Evolutionary conservation across 2,329 filamentous ascomycete genomes (phyloP), one percentile per base, ranked within the genome.

Genomic region (Alternaria sp.): DNA sequence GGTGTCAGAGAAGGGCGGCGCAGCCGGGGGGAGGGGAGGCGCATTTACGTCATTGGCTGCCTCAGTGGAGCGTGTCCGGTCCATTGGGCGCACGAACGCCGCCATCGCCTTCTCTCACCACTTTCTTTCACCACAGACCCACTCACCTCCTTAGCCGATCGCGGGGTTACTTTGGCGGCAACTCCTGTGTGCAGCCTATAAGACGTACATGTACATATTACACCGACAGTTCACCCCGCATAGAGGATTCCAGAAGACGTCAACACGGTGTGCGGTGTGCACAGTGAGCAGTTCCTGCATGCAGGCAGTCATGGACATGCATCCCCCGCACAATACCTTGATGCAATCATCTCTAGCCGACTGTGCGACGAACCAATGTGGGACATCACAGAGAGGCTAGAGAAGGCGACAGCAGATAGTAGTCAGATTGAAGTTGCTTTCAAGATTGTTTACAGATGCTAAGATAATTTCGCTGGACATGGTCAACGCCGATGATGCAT

Each of bases 1-100:
- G 71, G 62, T 74, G 72, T 71, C 72, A 69, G 53, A 64, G 63
- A 65, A 59, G 65, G 59, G 65, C 58, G 54, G 57, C 60, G 59
- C 54, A 38, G 59, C 52, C 28, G 28, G 28, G 55, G 55, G 59
- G 64, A 53, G 45, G 63, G 54, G 51, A 54, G 48, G 57, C 62
- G 57, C 41, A 32, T 53, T 57, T 66, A 73, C 70, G 69, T 71
- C 68, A 70, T 67, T 71, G 65, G 63, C 53, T 63, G 58, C 34
- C 40, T 18, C 43, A 25, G 51, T 50, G 57, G 52, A 59, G 57
- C 59, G 65, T 63, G 65, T 50, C 57, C 57, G 16, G 48, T 48
- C 52, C 12, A 65, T 65, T 67, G 63, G 65, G 16, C 44, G 54
- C 41, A 32, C 54, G 34, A 41, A 52, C 34, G 36, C 49, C 50